Evolutionary conservation across 768 basidiomycete genomes (phyloP).

Genomic region (Boletus sensibilis): DNA sequence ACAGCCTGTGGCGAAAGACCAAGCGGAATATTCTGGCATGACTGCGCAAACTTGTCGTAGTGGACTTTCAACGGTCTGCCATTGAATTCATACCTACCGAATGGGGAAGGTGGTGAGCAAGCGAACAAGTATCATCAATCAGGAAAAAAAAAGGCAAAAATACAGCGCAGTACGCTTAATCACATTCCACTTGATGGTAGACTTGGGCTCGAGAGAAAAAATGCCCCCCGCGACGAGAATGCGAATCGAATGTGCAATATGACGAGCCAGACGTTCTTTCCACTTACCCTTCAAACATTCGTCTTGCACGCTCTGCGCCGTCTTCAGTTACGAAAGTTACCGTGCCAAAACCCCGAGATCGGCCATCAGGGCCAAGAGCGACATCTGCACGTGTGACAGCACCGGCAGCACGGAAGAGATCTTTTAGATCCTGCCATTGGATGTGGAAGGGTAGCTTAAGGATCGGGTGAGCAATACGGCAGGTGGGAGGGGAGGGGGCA

Average conservation of each 20-base stretch:
- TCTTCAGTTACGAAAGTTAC: constrained; percentile 81
- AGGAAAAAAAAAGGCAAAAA: background rate
- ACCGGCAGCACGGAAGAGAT: constrained; percentile 89
- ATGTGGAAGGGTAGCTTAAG: constrained; percentile 87
- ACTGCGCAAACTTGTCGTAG: constrained; percentile 76
- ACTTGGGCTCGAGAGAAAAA: background rate
- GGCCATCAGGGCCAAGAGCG: constrained; percentile 81
- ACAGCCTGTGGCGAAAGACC: constrained; percentile 22
- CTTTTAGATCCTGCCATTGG: constrained; percentile 98
- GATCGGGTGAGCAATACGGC: constrained; percentile 17
- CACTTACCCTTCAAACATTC: constrained; percentile 87
- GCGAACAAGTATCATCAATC: background rate
- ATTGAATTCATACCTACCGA: constrained; percentile 77
- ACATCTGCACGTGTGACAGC: constrained; percentile 90
- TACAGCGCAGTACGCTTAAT: background rate
- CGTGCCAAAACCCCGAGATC: constrained; percentile 90
- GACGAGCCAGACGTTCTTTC: background rate
- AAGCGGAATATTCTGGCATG: constrained; percentile 27
- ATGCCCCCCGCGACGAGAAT: background rate
- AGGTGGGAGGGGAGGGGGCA: background rate
- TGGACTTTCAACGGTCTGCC: constrained; percentile 88
- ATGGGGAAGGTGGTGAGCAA: constrained; percentile 7
- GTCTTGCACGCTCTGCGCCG: constrained; percentile 82
- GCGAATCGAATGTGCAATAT: background rate
- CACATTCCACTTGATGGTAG: background rate